A percentile compares a stretch with the other conserved stretches of the same genome.
These are phyloP conservation scores for Beauveria brongniartii DNA, from an alignment of 2,329 filamentous ascomycete species.

Conservation along the genomic window DNA sequence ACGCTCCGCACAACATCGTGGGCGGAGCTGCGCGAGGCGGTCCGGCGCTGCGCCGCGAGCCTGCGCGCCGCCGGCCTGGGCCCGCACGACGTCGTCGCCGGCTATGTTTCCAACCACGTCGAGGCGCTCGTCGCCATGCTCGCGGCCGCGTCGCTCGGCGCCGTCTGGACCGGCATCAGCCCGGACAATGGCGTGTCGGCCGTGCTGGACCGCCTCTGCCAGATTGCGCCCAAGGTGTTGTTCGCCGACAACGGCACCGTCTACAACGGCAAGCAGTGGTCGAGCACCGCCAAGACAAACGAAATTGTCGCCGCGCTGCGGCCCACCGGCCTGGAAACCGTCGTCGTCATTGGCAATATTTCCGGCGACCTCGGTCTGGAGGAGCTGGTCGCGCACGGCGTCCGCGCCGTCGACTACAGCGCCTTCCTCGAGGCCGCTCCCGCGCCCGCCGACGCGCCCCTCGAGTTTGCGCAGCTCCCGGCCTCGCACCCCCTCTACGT, in stretches of 20 bases:
- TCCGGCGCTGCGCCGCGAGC: constrained; percentile 63
- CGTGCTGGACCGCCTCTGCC: constrained; percentile 76
- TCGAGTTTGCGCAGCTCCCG: constrained; percentile 67
- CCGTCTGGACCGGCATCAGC: constrained; percentile 87
- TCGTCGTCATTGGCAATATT: constrained; percentile 68
- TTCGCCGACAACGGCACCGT: constrained; percentile 83
- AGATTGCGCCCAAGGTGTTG: constrained; percentile 75
- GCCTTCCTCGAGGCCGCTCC: constrained; percentile 35
- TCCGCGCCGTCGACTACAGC: constrained; percentile 36
- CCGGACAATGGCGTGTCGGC: constrained; percentile 89
- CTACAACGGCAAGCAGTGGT: constrained; percentile 87
- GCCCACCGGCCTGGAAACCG: constrained; percentile 52
- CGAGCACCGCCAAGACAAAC: constrained; percentile 69
- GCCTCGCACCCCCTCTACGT: constrained; percentile 90
- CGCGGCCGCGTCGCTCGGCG: constrained; percentile 71
- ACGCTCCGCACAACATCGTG: constrained; percentile 57
- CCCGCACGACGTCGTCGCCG: constrained; percentile 50
- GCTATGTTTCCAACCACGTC: constrained; percentile 82
- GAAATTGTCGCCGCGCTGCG: constrained; percentile 62
- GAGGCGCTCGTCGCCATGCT: constrained; percentile 86
- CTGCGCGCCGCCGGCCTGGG: constrained; percentile 58
- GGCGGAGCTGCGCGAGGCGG: constrained; percentile 70
- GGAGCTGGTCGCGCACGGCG: constrained; percentile 29
- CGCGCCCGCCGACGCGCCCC: constrained; percentile 32
- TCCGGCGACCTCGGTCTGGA: constrained; percentile 34